Conservation (phyloP, 768 basidiomycete species). For the Termitomyces sp. region DNA sequence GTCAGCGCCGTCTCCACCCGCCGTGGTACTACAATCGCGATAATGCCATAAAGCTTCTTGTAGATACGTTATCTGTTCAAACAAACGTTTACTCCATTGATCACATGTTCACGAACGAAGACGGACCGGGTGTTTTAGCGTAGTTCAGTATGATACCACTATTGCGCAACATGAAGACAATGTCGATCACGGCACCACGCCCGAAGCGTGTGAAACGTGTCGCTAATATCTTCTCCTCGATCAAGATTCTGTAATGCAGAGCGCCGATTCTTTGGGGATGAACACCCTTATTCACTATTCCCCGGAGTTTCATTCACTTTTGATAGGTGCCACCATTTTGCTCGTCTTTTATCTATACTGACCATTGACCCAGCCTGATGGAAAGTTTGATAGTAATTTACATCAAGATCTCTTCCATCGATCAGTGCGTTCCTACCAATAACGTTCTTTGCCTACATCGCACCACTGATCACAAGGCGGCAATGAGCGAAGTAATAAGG, state of each 20-base stretch:
- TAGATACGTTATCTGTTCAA: background rate
- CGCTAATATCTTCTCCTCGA: background rate
- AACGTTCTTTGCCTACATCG: too few relatives aligned
- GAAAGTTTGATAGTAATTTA: too few relatives aligned
- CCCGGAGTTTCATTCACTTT: too few relatives aligned
- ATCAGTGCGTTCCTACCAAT: background rate
- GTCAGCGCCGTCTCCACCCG: background rate
- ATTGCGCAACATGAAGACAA: background rate
- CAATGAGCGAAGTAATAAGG: too few relatives aligned
- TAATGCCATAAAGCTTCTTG: background rate
- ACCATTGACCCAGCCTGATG: too few relatives aligned
- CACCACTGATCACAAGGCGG: too few relatives aligned
- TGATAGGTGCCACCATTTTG: too few relatives aligned
- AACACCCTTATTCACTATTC: too few relatives aligned
- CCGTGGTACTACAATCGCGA: background rate
- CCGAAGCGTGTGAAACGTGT: background rate
- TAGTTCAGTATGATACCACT: background rate
- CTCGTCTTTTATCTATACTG: too few relatives aligned
- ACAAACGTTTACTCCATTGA: background rate
- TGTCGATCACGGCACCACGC: background rate
- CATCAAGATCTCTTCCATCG: too few relatives aligned
- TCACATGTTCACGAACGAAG: background rate
- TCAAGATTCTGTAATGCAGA: too few relatives aligned
- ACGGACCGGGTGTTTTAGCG: background rate
- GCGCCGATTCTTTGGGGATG: too few relatives aligned